These are phyloP conservation scores for Wickerhamiella dianesei DNA, from an alignment of 805 yeast genomes.

Conservation along the genomic window DNA sequence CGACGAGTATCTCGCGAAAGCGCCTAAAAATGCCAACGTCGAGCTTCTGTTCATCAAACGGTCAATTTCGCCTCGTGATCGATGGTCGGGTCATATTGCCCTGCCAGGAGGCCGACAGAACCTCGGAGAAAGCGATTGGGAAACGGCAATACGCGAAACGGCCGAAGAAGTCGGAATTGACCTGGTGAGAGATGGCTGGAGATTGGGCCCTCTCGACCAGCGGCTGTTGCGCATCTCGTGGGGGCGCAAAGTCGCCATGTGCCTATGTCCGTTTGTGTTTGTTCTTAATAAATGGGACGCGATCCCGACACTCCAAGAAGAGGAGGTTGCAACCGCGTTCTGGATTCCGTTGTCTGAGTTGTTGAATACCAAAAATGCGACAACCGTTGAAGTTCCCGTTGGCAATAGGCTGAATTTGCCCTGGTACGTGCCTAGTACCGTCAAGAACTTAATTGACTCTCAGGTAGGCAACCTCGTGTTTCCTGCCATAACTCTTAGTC, in stretches of 20 bases:
- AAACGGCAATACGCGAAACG: conserved; percentile 28
- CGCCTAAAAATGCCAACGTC: conserved; percentile 7
- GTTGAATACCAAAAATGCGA: conserved; percentile 10
- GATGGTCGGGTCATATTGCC: conserved; percentile 32
- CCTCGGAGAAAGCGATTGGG: conserved; percentile 22
- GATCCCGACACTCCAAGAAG: conserved; percentile 19
- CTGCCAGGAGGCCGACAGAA: conserved; percentile 31
- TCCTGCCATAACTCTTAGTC: conserved; percentile 19
- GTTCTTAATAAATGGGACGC: conserved; percentile 17
- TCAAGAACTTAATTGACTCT: conserved; percentile 7
- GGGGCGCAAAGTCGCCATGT: conserved; percentile 24
- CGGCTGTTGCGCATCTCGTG: conserved; percentile 24
- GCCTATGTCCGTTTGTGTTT: conserved; percentile 27
- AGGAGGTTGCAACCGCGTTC: conserved; percentile 28
- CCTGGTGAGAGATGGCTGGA: conserved; percentile 18
- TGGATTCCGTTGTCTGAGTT: conserved; percentile 26
- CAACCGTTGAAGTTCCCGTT: conserved; percentile 16
- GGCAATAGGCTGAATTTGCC: conserved; percentile 17
- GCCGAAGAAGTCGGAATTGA: conserved; percentile 30
- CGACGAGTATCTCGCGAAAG: neutral
- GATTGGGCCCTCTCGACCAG: conserved; percentile 26
- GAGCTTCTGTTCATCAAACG: conserved; percentile 29
- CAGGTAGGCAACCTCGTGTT: conserved; percentile 23
- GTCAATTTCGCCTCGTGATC: conserved; percentile 24
- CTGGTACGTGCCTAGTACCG: conserved; percentile 7